A percentile compares a stretch with the other conserved stretches of the same genome.
phyloP scores from a whole-genome alignment of 1,139 yeast genomes.

The Blastobotrys capitulatus region DNA sequence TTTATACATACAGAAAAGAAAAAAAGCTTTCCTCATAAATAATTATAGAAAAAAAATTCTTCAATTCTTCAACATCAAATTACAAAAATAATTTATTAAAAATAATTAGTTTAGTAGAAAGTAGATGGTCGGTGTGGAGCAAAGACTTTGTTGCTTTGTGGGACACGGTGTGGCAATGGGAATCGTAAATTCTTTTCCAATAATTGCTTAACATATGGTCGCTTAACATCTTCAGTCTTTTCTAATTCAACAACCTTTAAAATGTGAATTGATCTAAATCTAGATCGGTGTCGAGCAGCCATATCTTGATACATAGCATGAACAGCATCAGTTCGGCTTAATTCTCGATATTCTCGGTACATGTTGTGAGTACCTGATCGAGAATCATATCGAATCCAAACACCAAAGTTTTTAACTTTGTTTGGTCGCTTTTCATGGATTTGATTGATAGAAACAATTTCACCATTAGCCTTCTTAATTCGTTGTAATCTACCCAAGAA shows the following conservation, averaged over 20 bases:
- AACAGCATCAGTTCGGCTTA: constrained; percentile 98
- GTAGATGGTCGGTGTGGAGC: constrained; percentile 94
- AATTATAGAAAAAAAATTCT: neutral
- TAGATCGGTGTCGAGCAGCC: constrained; percentile 99
- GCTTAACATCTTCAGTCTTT: constrained; percentile 97
- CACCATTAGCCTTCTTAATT: constrained; percentile 99
- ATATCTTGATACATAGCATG: constrained; percentile 98
- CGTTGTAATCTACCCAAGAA: constrained; percentile 98
- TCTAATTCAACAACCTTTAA: constrained; percentile 96
- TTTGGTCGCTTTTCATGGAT: constrained; percentile 96
- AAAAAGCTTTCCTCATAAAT: too few species aligned
- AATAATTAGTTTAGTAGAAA: constrained; percentile 61
- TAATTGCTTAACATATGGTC: constrained; percentile 98
- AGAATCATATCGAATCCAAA: constrained; percentile 99
- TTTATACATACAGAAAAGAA: too few species aligned
- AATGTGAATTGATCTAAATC: constrained; percentile 98
- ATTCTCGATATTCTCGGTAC: constrained; percentile 99
- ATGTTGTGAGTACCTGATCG: constrained; percentile 99
- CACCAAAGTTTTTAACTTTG: constrained; percentile 99
- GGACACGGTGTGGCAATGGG: constrained; percentile 99
- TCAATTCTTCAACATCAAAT: neutral
- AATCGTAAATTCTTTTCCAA: constrained; percentile 93
- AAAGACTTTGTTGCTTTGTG: constrained; percentile 82
- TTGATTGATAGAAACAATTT: constrained; percentile 87
- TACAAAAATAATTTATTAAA: constrained; percentile 2